Evolutionary conservation across 331 rosid species (phyloP).

Genomic region (Acacia concinna): DNA sequence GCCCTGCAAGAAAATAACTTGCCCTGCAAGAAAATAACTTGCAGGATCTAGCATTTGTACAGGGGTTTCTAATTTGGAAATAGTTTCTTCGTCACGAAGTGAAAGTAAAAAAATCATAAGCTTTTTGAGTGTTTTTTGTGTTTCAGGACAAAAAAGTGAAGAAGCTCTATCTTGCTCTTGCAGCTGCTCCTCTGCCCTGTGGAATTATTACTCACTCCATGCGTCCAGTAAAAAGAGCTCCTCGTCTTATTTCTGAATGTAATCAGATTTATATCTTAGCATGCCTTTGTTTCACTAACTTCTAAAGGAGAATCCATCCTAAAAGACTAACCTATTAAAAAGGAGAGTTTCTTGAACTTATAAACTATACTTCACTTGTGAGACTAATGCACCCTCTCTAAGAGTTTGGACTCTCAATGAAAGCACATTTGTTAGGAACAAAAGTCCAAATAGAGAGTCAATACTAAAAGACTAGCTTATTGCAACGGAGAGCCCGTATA

Average conservation of each 20-base stretch:
- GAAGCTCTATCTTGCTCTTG: constrained; percentile 92
- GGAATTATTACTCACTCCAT: constrained; percentile 83
- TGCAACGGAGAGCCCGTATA: no score
- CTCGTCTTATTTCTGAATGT: constrained; percentile 86
- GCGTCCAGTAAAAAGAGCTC: constrained; percentile 87
- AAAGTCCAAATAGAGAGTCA: not conserved
- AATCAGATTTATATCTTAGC: constrained; percentile 18
- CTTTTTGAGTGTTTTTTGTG: constrained; percentile 8
- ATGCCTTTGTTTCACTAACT: constrained; percentile 12
- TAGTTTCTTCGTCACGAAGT: constrained; percentile 9
- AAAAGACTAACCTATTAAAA: no score
- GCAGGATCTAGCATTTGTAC: no score
- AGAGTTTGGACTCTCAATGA: no score
- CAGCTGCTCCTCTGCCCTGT: constrained; percentile 69
- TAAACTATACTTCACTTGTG: not conserved
- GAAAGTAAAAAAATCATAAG: constrained; percentile 7
- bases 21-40: constrained; percentile 1
- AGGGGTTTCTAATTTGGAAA: constrained; percentile 6
- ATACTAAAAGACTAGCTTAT: not conserved
- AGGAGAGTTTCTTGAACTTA: not conserved
- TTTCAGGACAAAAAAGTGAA: constrained; percentile 80
- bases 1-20: constrained; percentile 30
- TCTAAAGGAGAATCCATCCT: not conserved
- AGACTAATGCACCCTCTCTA: not conserved
- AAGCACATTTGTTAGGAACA: no score